A percentile compares a stretch with the other conserved stretches of the same genome.
phyloP scores from a whole-genome alignment of 208 protist species.

The Porcisia deanei region DNA sequence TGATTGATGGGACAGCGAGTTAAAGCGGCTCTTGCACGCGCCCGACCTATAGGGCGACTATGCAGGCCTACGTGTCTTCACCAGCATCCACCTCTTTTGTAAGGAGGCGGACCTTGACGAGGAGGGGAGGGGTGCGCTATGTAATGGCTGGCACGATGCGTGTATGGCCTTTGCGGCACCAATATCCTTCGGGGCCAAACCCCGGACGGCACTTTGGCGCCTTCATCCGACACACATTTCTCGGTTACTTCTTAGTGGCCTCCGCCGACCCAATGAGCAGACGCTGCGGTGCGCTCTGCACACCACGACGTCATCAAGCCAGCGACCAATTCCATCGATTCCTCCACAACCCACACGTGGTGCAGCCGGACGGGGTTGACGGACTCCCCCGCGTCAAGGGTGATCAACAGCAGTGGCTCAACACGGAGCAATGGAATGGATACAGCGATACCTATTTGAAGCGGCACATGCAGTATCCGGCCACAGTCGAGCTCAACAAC shows the following conservation, averaged over 20 bases:
- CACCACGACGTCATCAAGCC: conserved; percentile 45
- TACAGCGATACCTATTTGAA: conserved; percentile 85
- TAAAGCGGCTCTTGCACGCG: no score
- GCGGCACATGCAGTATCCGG: conserved; percentile 84
- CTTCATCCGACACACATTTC: not conserved
- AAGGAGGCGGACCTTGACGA: not conserved
- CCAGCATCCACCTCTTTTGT: no score
- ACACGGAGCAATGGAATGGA: conserved; percentile 88
- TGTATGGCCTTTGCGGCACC: not conserved
- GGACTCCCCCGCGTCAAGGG: conserved; percentile 69
- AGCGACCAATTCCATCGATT: conserved; percentile 87
- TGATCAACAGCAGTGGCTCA: conserved; percentile 87
- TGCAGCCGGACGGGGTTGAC: conserved; percentile 83
- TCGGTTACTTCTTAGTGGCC: not conserved
- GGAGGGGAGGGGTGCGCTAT: not conserved
- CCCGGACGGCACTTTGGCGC: not conserved
- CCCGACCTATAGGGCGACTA: no score
- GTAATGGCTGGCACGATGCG: not conserved
- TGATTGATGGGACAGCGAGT: no score
- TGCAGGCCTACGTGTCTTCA: no score
- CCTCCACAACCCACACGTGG: conserved; percentile 83
- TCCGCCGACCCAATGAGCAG: not conserved
- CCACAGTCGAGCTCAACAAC: conserved; percentile 75
- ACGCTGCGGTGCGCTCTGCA: conserved; percentile 17
- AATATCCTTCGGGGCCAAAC: not conserved